Evolutionary conservation across 164 flowering plant species (phyloP), one percentile per base, ranked within the genome.

Genomic region (Annona cherimola): DNA sequence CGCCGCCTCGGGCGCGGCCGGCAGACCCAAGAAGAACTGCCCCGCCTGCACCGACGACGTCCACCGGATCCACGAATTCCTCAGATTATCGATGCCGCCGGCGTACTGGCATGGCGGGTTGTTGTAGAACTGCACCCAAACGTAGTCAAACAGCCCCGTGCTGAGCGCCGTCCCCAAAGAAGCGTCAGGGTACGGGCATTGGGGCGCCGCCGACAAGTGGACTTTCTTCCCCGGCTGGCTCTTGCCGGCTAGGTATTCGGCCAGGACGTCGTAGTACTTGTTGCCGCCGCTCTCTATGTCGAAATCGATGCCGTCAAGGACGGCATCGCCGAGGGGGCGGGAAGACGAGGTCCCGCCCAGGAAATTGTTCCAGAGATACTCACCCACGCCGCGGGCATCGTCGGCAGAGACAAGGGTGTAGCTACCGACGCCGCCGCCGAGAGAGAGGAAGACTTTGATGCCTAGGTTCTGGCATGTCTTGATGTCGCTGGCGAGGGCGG

Each of bases 71-170:
- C 71, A 55, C 7, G 62, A 26, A 35, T 14, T 16, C 43, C 9
- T n/a, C 39, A 69, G 62, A 40, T 54, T 69, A 42, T 19, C 44
- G 1, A 41, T 39, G 3, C 40, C 66, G 6, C 65, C 70, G 0
- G 42, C 0, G 40, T 72, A 72, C 12, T 69, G 71, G 46, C 75
- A 69, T 3, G 42, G 19, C 4, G 70, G 57, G 61, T 74, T 77
- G 45, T 77, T 77, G 57, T 79, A 81, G 41, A 79, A 81, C 57
- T 75, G 80, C 7, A 80, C 69, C 85, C 81, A 80, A 42, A 83
- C 81, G 19, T 73, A 78, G 57, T 83, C 86, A 20, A 83, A 83
- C 1, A 77, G 76, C 7, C 79, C 82, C 0, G 80, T 73, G 5
- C 42, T 9, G 1, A 83, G 50, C 0, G 83, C 85, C 0, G 9